phyloP scores from a whole-genome alignment of 2,329 filamentous ascomycete species.

The Ophiostoma sp. region DNA sequence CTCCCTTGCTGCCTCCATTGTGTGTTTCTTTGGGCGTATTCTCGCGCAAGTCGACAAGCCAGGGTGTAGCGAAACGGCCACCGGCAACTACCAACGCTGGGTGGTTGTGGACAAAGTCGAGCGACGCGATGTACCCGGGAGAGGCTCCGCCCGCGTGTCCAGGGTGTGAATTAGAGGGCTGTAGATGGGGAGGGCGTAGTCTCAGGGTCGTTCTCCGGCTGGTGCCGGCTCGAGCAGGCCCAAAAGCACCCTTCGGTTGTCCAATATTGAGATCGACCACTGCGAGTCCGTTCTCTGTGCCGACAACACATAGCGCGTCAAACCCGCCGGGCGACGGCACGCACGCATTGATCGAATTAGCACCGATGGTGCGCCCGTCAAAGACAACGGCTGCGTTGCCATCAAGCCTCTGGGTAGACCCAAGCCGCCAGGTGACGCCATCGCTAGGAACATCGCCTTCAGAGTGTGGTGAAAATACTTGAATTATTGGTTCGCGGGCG shows the following conservation, averaged over 20 bases:
- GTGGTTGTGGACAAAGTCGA: conserved; percentile 29
- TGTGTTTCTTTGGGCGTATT: conserved; percentile 12
- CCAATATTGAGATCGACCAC: not conserved
- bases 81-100: conserved; percentile 47
- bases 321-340: not conserved
- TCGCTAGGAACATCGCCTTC: not conserved
- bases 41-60: conserved; percentile 42
- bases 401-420: not conserved
- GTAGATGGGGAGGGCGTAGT: not conserved
- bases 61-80: conserved; percentile 42
- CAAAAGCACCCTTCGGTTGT: not conserved
- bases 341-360: not conserved
- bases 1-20: too few relatives aligned
- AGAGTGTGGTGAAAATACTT: conserved; percentile 15
- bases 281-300: not conserved
- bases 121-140: conserved; percentile 1
- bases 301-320: not conserved
- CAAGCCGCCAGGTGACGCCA: not conserved
- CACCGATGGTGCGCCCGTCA: not conserved
- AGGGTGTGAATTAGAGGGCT: not conserved
- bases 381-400: not conserved
- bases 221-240: not conserved
- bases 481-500: conserved; percentile 23
- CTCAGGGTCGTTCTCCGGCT: not conserved
- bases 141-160: not conserved